These are phyloP conservation scores for Cutaneotrichosporon spelunceum DNA, from an alignment of 1,284 basidiomycete species.

Conservation along the genomic window DNA sequence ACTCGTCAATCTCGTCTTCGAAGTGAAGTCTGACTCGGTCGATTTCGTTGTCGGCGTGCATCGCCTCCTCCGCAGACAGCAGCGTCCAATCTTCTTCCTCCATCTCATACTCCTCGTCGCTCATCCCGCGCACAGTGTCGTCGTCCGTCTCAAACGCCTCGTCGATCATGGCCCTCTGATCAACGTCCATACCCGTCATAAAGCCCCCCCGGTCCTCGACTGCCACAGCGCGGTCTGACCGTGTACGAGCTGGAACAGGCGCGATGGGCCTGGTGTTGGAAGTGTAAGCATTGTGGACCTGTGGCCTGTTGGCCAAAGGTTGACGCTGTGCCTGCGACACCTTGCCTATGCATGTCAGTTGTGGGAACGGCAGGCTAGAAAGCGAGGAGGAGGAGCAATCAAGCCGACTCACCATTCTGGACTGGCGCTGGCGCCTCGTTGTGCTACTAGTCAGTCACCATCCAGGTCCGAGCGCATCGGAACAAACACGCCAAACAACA, in stretches of 20 bases:
- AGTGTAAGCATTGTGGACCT: slow-evolving; percentile 23
- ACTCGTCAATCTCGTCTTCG: slow-evolving; percentile 75
- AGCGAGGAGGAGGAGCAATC: neutral
- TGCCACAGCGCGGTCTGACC: slow-evolving; percentile 24
- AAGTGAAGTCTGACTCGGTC: slow-evolving; percentile 48
- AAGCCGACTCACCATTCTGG: slow-evolving; percentile 1
- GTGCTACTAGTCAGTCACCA: slow-evolving; percentile 24
- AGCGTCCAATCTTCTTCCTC: slow-evolving; percentile 64
- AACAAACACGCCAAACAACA: slow-evolving; percentile 1
- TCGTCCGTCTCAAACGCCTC: slow-evolving; percentile 23
- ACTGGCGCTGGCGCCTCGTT: slow-evolving; percentile 1
- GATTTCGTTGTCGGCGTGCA: slow-evolving; percentile 40
- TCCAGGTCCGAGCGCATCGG: neutral
- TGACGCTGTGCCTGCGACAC: slow-evolving; percentile 29
- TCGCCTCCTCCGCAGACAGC: slow-evolving; percentile 55
- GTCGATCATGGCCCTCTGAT: slow-evolving; percentile 22
- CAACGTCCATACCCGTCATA: slow-evolving; percentile 44
- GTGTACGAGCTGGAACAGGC: slow-evolving; percentile 38
- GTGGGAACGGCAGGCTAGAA: neutral
- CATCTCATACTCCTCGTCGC: slow-evolving; percentile 52
- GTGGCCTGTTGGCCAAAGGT: slow-evolving; percentile 34
- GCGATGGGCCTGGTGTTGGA: slow-evolving; percentile 39
- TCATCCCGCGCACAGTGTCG: slow-evolving; percentile 14
- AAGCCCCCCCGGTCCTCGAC: slow-evolving; percentile 16
- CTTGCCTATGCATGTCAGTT: slow-evolving; percentile 24